Evolutionary conservation across 2,329 filamentous ascomycete species (phyloP).

Genomic region (Venturia effusa): DNA sequence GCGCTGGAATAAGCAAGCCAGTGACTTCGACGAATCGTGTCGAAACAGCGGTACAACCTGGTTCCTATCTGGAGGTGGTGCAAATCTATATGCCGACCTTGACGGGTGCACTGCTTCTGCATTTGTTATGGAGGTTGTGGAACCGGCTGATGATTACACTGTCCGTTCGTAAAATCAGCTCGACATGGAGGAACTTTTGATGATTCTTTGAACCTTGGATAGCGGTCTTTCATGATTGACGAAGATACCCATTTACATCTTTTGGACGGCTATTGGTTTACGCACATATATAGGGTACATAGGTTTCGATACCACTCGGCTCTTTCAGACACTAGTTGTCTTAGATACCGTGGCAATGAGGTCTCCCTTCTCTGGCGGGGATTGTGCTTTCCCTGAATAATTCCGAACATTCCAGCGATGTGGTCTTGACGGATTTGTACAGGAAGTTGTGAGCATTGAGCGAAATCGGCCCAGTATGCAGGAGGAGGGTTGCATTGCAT

Average conservation of each 20-base stretch:
- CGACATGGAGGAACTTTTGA: not conserved
- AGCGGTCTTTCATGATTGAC: conserved; percentile 1
- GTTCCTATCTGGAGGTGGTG: conserved; percentile 29
- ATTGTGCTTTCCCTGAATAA: too few species aligned
- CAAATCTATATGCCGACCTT: conserved; percentile 32
- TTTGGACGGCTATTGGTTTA: not conserved
- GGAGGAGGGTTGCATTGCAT: not conserved
- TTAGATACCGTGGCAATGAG: not conserved
- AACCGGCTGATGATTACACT: conserved; percentile 12
- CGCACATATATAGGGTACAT: not conserved
- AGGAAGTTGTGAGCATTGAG: not conserved
- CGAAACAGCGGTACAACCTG: conserved; percentile 34
- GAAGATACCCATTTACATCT: conserved; percentile 1
- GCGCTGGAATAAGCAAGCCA: conserved; percentile 15
- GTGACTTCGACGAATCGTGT: conserved; percentile 31
- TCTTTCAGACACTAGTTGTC: not conserved
- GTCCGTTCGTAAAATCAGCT: not conserved
- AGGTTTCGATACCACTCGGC: not conserved
- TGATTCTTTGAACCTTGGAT: not conserved
- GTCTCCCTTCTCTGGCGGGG: not conserved
- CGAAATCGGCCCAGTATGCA: not conserved
- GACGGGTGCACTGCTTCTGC: conserved; percentile 20
- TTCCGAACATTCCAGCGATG: too few species aligned
- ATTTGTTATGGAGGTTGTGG: conserved; percentile 21
- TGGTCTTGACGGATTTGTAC: too few species aligned